A percentile compares a stretch with the other conserved stretches of the same genome.
phyloP scores from a whole-genome alignment of 1,284 basidiomycete species.

The Tilletia horrida region DNA sequence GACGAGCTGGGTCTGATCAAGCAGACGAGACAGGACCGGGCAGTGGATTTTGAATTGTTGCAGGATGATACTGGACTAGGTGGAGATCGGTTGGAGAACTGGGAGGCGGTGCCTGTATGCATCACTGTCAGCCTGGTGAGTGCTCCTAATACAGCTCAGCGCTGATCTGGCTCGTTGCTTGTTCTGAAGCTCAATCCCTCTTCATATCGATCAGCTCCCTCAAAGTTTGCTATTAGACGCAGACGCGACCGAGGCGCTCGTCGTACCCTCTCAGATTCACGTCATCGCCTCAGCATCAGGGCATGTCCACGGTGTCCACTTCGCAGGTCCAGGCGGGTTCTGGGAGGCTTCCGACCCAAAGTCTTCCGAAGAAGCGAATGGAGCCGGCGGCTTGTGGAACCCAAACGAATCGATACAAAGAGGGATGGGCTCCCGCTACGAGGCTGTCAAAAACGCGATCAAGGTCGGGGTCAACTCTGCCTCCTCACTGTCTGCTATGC shows the following conservation, averaged over 20 bases:
- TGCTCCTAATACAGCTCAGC: too few relatives aligned
- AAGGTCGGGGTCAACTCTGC: slow-evolving; percentile 16
- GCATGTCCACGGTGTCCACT: slow-evolving; percentile 9
- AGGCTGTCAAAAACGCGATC: slow-evolving; percentile 13
- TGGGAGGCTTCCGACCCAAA: neutral
- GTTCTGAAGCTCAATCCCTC: neutral
- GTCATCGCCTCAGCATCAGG: slow-evolving; percentile 11
- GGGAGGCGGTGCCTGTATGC: slow-evolving; percentile 42
- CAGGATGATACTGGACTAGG: slow-evolving; percentile 36
- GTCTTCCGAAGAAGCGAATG: neutral
- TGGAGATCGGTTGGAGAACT: slow-evolving; percentile 32
- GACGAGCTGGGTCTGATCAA: slow-evolving; percentile 31
- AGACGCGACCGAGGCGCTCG: slow-evolving; percentile 15
- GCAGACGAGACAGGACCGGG: slow-evolving; percentile 32
- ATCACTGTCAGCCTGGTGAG: slow-evolving; percentile 39
- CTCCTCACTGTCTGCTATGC: neutral
- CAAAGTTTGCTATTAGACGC: slow-evolving; percentile 4
- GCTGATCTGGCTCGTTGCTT: neutral
- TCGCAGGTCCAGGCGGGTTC: slow-evolving; percentile 7
- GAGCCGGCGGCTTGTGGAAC: neutral
- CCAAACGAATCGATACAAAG: slow-evolving; percentile 13
- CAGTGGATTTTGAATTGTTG: slow-evolving; percentile 42
- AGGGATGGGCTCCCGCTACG: slow-evolving; percentile 13
- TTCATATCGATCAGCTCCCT: neutral
- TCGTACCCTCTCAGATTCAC: slow-evolving; percentile 15